Conservation (phyloP, 768 basidiomycete genomes). For the Cantharellus anzutake region DNA sequence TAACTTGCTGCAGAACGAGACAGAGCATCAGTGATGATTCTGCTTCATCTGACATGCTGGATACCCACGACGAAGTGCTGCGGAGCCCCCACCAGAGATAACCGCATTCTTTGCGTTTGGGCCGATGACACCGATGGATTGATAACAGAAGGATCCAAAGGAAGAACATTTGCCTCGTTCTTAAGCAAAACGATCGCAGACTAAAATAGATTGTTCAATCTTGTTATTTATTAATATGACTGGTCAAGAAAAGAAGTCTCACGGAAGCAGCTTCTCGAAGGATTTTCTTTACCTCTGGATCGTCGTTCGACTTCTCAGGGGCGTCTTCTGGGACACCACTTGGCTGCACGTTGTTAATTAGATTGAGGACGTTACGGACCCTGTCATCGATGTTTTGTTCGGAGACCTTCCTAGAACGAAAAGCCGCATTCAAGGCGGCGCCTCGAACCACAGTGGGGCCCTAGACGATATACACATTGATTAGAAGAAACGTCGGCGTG, state of each 20-base stretch:
- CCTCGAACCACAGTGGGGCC: slow-evolving; percentile 1
- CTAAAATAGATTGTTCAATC: background rate
- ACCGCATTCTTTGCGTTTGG: slow-evolving; percentile 46
- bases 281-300: slow-evolving; percentile 41
- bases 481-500: background rate
- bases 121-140: slow-evolving; percentile 44
- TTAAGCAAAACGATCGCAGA: slow-evolving; percentile 32
- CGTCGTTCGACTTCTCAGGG: slow-evolving; percentile 44
- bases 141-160: slow-evolving; percentile 22
- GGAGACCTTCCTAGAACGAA: slow-evolving; percentile 25
- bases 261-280: slow-evolving; percentile 38
- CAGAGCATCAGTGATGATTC: background rate
- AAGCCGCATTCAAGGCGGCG: slow-evolving; percentile 5
- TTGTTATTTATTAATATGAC: background rate
- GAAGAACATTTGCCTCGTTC: slow-evolving; percentile 38
- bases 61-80: slow-evolving; percentile 28
- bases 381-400: slow-evolving; percentile 11
- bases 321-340: slow-evolving; percentile 28
- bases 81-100: slow-evolving; percentile 61
- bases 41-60: background rate
- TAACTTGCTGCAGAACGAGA: slow-evolving; percentile 24
- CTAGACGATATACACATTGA: background rate
- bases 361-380: slow-evolving; percentile 5
- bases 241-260: slow-evolving; percentile 20
- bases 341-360: slow-evolving; percentile 5